Base-by-base conservation (phyloP, 2,329 filamentous ascomycete species). In the Penicillium sp. region DNA sequence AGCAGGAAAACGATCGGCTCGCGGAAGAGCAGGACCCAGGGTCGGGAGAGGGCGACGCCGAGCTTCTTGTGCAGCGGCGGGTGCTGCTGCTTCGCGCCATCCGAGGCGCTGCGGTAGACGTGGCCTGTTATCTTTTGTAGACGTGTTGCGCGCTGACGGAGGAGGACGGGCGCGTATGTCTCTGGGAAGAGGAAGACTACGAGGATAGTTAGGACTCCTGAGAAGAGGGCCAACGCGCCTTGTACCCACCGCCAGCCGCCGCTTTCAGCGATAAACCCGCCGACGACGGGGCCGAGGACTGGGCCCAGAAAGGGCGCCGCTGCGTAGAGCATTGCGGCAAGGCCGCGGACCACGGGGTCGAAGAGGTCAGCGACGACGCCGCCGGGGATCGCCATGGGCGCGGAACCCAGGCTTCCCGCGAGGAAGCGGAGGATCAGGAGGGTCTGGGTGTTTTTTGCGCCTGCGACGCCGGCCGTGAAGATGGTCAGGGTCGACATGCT, bases 171-270 rank as follows among this genome's bases (percentile, higher is more conserved):
- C 2, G 70, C 70, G 60, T 74, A 74, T 13, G 72, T 74, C 53
- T 74, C 72, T 7, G 71, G 71, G 5, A 72, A 65, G 0, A 73
- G 19, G 17, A 72, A 38, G n/a, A 57, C 58, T 13, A 68, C 68
- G 1, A 70, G 45, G 23, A 74, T 65, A 70, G 71, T 73, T 29
- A 74, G 67, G 1, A 68, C 52, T 15, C 71, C 72, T 15, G 71
- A 67, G 60, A 74, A 73, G 7, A 63, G 45, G n/a, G 69, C 71
- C 31, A 74, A 56, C 52, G 72, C 70, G 19, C 72, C 72, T 64
- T 72, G 68, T 4, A 73, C 70, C 72, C 72, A 74, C 54, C 64
- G 64, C 69, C 71, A 73, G n/a, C 72, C 72, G 8, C 62, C 68
- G 26, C 67, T 71, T 64, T 71, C 69, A 15, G 71, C 71, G 6